Base-by-base conservation (phyloP, 352 stramenopile species). In the Halophytophthora polymorphica region DNA sequence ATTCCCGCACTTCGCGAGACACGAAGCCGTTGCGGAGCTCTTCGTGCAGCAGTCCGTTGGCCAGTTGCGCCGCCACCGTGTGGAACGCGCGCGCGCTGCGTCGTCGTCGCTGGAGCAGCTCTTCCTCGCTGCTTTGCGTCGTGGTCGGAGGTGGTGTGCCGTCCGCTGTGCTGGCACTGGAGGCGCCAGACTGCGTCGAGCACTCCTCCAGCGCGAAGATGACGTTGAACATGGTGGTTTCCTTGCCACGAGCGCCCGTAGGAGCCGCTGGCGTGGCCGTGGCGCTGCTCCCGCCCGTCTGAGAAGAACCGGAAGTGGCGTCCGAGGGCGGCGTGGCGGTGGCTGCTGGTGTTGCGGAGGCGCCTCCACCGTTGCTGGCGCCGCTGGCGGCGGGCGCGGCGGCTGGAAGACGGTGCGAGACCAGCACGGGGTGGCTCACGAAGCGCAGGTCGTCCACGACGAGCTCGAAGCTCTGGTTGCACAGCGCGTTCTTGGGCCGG, bases 191-290 rank as follows among this genome's bases (percentile, higher is more conserved):
- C 11, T 68, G 53, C 23, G 51, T 40, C 36, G 65, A 61, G 31
- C 60, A 63, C 49, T 88, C 77, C 39, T 86, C 73, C 29, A 95
- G 56, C 19, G 73, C 85, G 38, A 95, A 94, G 50, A 95, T 90
- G 44, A 95, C 62, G 55, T 93, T 94, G 46, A 94, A 94, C 83
- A 94, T 94, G 31, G 79, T 92, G 25, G 79, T 90, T 37, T 94
- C 83, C 35, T 70, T 86, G 22, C 69, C 50, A 10, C 25, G 4
- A 31, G 25, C 25, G 25, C 25, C 8, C 4, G 17, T 44, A 17
- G 8, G 42, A 25, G n/a, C 29, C 40, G 33, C 10, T 0, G 53
- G 56, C 7, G 58, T 10, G 6, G 2, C 22, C 10, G 34, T 44
- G 11, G 50, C 50, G 33, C 45, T 33, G 25, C 40, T 66, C 1